These are phyloP conservation scores for Boletus semigastroideus DNA, from an alignment of 1,284 basidiomycete genomes.

Conservation along the genomic window DNA sequence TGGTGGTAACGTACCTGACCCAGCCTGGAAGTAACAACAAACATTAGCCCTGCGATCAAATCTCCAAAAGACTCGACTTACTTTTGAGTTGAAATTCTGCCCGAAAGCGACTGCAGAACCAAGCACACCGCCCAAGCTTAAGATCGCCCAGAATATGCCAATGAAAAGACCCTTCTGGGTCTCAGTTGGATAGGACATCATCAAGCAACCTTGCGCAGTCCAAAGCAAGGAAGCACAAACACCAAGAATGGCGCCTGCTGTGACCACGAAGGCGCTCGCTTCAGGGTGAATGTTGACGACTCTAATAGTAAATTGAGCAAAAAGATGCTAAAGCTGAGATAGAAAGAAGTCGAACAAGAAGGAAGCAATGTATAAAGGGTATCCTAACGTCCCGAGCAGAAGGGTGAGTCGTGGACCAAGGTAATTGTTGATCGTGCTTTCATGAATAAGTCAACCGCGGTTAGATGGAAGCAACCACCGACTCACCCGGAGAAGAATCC, in stretches of 20 bases:
- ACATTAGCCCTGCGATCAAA: background rate
- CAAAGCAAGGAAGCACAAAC: slow-evolving; percentile 64
- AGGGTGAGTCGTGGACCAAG: slow-evolving; percentile 55
- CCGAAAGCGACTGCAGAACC: slow-evolving; percentile 61
- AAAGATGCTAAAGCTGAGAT: background rate
- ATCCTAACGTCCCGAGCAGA: slow-evolving; percentile 51
- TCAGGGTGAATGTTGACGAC: slow-evolving; percentile 45
- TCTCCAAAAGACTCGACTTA: slow-evolving; percentile 8
- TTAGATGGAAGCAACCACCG: background rate
- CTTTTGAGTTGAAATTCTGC: slow-evolving; percentile 45
- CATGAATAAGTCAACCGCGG: background rate
- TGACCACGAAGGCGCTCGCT: slow-evolving; percentile 49
- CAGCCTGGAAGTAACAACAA: slow-evolving; percentile 13
- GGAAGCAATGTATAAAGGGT: slow-evolving; percentile 55
- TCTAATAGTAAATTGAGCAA: slow-evolving; percentile 22
- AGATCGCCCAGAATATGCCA: slow-evolving; percentile 68
- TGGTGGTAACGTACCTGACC: slow-evolving; percentile 18
- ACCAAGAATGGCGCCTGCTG: slow-evolving; percentile 59
- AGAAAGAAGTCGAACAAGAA: slow-evolving; percentile 39
- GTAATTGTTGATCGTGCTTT: slow-evolving; percentile 50
- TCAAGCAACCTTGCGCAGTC: slow-evolving; percentile 65
- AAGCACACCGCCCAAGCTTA: slow-evolving; percentile 65
- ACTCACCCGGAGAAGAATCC: slow-evolving; percentile 48
- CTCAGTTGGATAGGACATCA: slow-evolving; percentile 64
- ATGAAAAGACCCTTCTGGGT: slow-evolving; percentile 61